Evolutionary conservation across 2,329 filamentous ascomycete species (phyloP), one percentile per base, ranked within the genome.

Genomic region (Stagonosporopsis tanaceti): DNA sequence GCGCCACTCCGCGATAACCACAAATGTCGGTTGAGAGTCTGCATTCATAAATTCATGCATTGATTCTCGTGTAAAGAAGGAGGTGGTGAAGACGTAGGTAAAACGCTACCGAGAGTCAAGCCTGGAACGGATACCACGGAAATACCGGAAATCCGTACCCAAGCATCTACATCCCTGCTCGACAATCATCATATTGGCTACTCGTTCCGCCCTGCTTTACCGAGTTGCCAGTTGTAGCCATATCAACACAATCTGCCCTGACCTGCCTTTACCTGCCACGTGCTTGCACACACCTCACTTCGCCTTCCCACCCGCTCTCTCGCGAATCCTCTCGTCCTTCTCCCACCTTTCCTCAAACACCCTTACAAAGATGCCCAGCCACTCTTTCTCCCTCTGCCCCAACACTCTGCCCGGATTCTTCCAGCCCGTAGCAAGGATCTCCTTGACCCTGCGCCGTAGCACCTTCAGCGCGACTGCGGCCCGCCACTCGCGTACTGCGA

Each of bases 381-480:
- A 82, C 57, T 77, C 71, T 52, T 62, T 72, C 60, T 79, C 75
- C 38, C 76, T 72, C 40, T 74, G 74, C 2, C 70, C 71, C 53
- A 81, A 22, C 47, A 74, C 71, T 17, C 76, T 62, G 1, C 76
- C 76, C 4, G 80, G 78, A 38, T 72, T 75, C 76, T 87, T 89
- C 79, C 96, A 93, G 22, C 86, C 84, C 28, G 85, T 83, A 0
- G 86, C 86, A 44, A 96, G 81, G 38, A 96, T 85, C 64, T 96
- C 92, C 63, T 89, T 87, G 17, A 97, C 80, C 25, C 90, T 85
- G 2, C 82, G 80, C 20, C 92, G 86, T 50, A 98, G 80, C 6
- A 88, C 86, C 77, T 97, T 97, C 70, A 99, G 80, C n/a, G 90
- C 93, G 34, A 97, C 85, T 83, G 95, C 89, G 0, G 89, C 89